Conservation (phyloP, 1,139 yeast genomes). For the Saccharomyces uvarum region DNA sequence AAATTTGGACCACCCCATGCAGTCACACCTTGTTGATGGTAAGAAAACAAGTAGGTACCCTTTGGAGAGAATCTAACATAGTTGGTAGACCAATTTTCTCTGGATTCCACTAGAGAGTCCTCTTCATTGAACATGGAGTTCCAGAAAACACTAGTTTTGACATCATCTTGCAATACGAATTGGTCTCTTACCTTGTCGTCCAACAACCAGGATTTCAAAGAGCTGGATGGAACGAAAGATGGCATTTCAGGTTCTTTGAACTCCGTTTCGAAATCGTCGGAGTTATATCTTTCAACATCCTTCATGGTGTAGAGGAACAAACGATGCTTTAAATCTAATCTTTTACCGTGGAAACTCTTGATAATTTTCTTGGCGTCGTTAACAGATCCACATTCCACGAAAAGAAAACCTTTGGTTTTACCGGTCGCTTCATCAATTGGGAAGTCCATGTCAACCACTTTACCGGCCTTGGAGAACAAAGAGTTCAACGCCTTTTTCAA, state of each 20-base stretch:
- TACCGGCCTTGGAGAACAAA: slow-evolving; percentile 62
- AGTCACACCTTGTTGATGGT: slow-evolving; percentile 92
- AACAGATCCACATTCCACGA: slow-evolving; percentile 69
- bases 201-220: slow-evolving; percentile 83
- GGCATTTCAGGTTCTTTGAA: slow-evolving; percentile 67
- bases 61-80: slow-evolving; percentile 82
- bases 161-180: slow-evolving; percentile 70
- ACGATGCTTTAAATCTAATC: slow-evolving; percentile 89
- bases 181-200: slow-evolving; percentile 91
- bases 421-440: slow-evolving; percentile 66
- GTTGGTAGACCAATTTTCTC: slow-evolving; percentile 78
- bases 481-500: slow-evolving; percentile 80
- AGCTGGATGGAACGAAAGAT: slow-evolving; percentile 67
- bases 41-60: slow-evolving; percentile 81
- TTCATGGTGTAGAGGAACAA: slow-evolving; percentile 73
- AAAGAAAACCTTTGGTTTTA: slow-evolving; percentile 78
- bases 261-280: slow-evolving; percentile 54
- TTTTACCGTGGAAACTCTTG: slow-evolving; percentile 75
- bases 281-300: slow-evolving; percentile 78
- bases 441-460: slow-evolving; percentile 49
- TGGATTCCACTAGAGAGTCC: slow-evolving; percentile 70
- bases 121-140: slow-evolving; percentile 69
- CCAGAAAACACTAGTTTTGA: slow-evolving; percentile 83
- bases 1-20: slow-evolving; percentile 92
- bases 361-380: slow-evolving; percentile 74